These are phyloP conservation scores for Leucocoprinus sp. DNA, from an alignment of 768 basidiomycete genomes.

Conservation along the genomic window DNA sequence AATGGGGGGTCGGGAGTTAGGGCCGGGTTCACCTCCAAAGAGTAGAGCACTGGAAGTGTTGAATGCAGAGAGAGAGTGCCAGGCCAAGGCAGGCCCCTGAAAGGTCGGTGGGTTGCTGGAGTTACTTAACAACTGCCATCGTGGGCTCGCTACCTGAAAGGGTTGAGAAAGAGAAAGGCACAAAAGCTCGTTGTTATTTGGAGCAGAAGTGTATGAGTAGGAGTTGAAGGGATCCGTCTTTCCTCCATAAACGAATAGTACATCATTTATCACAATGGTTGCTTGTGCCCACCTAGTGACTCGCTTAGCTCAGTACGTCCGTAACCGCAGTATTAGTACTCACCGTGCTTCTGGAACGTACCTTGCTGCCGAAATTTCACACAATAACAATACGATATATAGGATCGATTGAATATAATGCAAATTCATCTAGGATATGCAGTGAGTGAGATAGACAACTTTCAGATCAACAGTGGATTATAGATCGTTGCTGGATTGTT, in stretches of 20 bases:
- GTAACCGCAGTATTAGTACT: background rate
- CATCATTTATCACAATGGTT: slow-evolving; percentile 44
- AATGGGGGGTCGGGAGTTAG: slow-evolving; percentile 44
- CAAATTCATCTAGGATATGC: slow-evolving; percentile 3
- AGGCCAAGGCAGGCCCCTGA: slow-evolving; percentile 59
- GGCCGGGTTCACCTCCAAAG: slow-evolving; percentile 72
- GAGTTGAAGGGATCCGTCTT: slow-evolving; percentile 64
- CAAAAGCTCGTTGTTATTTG: slow-evolving; percentile 63
- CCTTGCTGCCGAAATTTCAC: background rate
- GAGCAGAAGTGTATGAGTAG: slow-evolving; percentile 69
- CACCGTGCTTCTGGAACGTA: slow-evolving; percentile 8
- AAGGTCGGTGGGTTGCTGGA: slow-evolving; percentile 34
- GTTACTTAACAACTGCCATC: slow-evolving; percentile 55
- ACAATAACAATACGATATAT: background rate
- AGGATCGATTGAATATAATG: background rate
- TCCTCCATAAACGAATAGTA: slow-evolving; percentile 72
- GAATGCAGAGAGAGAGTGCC: slow-evolving; percentile 72
- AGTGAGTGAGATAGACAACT: background rate
- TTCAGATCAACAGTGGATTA: background rate
- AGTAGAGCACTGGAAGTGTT: slow-evolving; percentile 45
- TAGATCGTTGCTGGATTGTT: background rate
- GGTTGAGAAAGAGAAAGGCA: slow-evolving; percentile 52
- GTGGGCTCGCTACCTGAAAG: slow-evolving; percentile 55
- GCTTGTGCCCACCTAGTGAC: slow-evolving; percentile 78
- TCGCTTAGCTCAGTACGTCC: background rate